Evolutionary conservation across 768 basidiomycete genomes (phyloP), one percentile per base, ranked within the genome.

Genomic region (Boletus insuetus): DNA sequence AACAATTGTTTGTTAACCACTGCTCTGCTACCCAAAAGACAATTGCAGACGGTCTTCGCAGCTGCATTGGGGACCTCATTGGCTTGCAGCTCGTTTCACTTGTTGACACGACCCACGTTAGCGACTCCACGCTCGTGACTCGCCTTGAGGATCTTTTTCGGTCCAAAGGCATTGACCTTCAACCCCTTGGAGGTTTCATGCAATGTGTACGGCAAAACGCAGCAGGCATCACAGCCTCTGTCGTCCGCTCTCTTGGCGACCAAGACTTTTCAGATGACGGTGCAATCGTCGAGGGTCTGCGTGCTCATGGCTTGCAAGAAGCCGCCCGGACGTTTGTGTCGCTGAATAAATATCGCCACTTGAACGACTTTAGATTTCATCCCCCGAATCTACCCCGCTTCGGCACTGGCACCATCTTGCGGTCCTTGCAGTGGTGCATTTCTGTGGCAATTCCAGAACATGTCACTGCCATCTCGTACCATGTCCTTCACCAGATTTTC

Each of bases 401-500:
- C 54, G 63, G 73, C 16, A 75, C 85, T 2, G 54, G 61, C 7
- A 75, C 76, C 17, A 68, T 90, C 54, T 67, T 91, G 16, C 73
- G 69, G 13, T 79, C 86, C 10, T 63, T 94, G 51, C 61, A 72
- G 6, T 92, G 89, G 87, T 76, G 92, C 52, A 72, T 69, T 20
- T 64, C 64, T 11, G 71, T 73, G 19, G 68, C 77, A 7, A 68
- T 76, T 4, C 68, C 73, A 14, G 76, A 78, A 19, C 73, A 81
- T 40, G 72, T 70, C 24, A 72, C 74, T n/a, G 81, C 87, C 12
- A 83, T 83, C 46, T 83, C 85, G 6, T 94, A 91, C 67, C 91
- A 94, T 56, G 80, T 91, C 51, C 68, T 92, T 26, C 86, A 88
- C 54, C 80, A 82, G 48, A 76, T 96, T 14, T 83, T 95, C 58